Evolutionary conservation across 2,329 filamentous ascomycete genomes (phyloP).

Genomic region (Elsinoe australis): DNA sequence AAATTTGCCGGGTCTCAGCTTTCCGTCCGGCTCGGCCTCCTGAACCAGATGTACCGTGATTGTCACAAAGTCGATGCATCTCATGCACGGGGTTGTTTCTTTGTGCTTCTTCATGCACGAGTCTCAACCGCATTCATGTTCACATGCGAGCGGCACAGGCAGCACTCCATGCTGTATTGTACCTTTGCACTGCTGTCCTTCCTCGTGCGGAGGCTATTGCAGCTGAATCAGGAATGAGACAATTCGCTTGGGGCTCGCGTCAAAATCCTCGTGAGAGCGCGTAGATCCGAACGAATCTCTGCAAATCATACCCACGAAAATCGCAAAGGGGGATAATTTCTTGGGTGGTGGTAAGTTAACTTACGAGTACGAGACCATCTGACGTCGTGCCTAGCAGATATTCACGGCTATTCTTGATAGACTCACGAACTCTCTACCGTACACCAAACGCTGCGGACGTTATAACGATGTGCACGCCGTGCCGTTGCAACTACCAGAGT

Average conservation of each 20-base stretch:
- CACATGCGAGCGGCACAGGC: constrained; percentile 11
- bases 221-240: not conserved
- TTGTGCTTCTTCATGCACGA: too few species aligned
- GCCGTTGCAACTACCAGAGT: constrained; percentile 1
- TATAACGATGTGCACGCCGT: not conserved
- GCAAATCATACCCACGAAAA: not conserved
- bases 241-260: not conserved
- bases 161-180: too few species aligned
- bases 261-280: not conserved
- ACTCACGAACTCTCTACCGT: constrained; percentile 1
- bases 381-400: not conserved
- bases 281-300: constrained; percentile 3
- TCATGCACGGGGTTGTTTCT: too few species aligned
- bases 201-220: too few species aligned
- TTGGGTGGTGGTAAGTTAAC: too few species aligned
- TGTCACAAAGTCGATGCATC: too few species aligned
- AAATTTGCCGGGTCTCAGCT: constrained; percentile 17
- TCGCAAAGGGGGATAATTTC: not conserved
- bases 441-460: not conserved
- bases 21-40: constrained; percentile 7
- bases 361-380: constrained; percentile 12
- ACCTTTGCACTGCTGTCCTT: too few species aligned
- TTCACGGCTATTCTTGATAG: constrained; percentile 5
- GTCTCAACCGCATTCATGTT: not conserved
- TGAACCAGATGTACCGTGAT: constrained; percentile 11